These are phyloP conservation scores for Mycena rebaudengoi DNA, from an alignment of 768 basidiomycete genomes.

Conservation along the genomic window DNA sequence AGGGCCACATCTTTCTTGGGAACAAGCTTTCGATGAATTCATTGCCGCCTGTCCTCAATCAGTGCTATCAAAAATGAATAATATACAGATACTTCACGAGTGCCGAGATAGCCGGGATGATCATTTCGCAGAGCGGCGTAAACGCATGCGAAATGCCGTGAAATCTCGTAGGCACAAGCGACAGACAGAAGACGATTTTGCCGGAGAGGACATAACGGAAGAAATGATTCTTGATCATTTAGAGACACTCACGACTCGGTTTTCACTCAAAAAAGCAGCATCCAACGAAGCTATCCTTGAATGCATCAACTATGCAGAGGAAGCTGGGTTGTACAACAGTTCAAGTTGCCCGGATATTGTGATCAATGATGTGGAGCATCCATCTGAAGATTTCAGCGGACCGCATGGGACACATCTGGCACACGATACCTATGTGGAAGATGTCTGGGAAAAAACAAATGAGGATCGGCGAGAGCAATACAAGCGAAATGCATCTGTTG, in stretches of 20 bases:
- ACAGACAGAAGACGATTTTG: background rate
- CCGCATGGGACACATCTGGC: too few relatives aligned
- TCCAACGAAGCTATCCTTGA: background rate
- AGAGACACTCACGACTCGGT: background rate
- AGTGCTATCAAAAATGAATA: too few relatives aligned
- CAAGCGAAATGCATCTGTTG: background rate
- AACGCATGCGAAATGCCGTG: too few relatives aligned
- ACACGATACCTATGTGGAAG: slow-evolving; percentile 3
- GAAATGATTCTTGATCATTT: background rate
- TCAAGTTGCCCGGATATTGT: background rate
- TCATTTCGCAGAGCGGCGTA: too few relatives aligned
- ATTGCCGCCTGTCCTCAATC: too few relatives aligned
- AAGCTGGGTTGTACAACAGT: background rate
- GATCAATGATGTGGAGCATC: too few relatives aligned
- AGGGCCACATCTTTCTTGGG: too few relatives aligned
- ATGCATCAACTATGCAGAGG: slow-evolving; percentile 10
- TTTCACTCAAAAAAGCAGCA: background rate
- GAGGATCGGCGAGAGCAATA: background rate
- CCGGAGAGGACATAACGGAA: background rate
- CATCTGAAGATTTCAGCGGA: too few relatives aligned
- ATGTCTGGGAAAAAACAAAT: slow-evolving; percentile 20
- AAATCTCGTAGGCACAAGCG: background rate
- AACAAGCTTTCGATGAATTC: too few relatives aligned
- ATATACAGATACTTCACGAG: too few relatives aligned
- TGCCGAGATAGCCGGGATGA: too few relatives aligned